Evolutionary conservation across 345 rosid species (phyloP).

Genomic region (Microcos paniculata): DNA sequence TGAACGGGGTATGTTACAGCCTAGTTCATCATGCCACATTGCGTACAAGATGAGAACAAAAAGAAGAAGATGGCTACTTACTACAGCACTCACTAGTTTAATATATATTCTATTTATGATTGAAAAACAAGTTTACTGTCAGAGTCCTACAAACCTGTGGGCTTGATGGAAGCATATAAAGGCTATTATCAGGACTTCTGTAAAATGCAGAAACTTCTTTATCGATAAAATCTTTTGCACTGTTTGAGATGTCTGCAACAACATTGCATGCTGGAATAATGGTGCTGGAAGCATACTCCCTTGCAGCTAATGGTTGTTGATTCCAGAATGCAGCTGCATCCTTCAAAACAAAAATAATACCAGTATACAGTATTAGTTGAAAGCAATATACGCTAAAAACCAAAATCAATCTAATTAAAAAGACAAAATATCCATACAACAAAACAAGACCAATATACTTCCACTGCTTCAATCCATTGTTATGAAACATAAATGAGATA

Average conservation of each 20-base stretch:
- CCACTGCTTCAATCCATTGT: background rate
- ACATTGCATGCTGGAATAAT: conserved; percentile 77
- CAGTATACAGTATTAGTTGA: background rate
- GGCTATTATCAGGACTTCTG: conserved; percentile 80
- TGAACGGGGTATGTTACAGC: background rate
- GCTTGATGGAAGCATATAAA: conserved; percentile 90
- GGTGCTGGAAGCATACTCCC: conserved; percentile 83
- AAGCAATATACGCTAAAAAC: background rate
- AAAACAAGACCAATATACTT: conserved; percentile 1
- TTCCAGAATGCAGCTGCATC: conserved; percentile 87
- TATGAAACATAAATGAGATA: background rate
- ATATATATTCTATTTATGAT: background rate
- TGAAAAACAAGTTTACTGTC: background rate
- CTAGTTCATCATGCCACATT: background rate
- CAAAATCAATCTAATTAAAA: background rate
- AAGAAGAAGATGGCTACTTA: background rate
- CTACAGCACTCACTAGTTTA: background rate
- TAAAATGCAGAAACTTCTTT: conserved; percentile 84
- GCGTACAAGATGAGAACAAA: background rate
- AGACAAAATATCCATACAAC: background rate
- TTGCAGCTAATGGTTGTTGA: conserved; percentile 82
- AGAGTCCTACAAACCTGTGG: conserved; percentile 68
- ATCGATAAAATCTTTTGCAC: conserved; percentile 76
- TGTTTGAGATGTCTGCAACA: conserved; percentile 68
- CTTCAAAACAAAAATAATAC: conserved; percentile 33